phyloP scores from a whole-genome alignment of 805 yeast genomes.

The Geotrichum ghanense region DNA sequence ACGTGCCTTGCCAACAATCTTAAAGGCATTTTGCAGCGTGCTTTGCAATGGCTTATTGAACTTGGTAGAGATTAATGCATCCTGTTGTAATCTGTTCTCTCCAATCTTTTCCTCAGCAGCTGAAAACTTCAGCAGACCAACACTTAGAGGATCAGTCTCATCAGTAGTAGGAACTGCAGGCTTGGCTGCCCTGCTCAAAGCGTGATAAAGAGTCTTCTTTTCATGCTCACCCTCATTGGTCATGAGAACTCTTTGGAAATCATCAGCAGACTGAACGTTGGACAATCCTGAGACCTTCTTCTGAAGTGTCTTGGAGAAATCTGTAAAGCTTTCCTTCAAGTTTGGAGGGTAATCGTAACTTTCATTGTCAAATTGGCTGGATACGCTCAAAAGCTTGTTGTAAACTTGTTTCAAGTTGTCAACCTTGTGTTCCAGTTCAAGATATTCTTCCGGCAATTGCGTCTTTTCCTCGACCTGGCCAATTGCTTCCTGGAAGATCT shows the following conservation, averaged over 20 bases:
- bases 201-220: conserved; percentile 78
- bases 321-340: conserved; percentile 62
- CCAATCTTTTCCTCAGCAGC: conserved; percentile 65
- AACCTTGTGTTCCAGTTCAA: conserved; percentile 59
- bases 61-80: conserved; percentile 54
- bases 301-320: conserved; percentile 54
- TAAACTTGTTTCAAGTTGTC: conserved; percentile 64
- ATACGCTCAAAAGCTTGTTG: conserved; percentile 41
- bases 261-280: conserved; percentile 65
- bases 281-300: conserved; percentile 56
- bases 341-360: conserved; percentile 77
- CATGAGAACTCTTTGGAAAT: conserved; percentile 64
- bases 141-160: conserved; percentile 41
- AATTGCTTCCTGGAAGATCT: conserved; percentile 65
- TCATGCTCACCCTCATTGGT: conserved; percentile 37
- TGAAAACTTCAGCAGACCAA: conserved; percentile 56
- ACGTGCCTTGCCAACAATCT: conserved; percentile 57
- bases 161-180: conserved; percentile 28
- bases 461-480: conserved; percentile 77
- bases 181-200: conserved; percentile 65
- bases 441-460: conserved; percentile 73
- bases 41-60: conserved; percentile 58
- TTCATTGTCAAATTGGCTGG: conserved; percentile 57
- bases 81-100: conserved; percentile 74
- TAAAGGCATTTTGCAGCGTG: conserved; percentile 48